Base-by-base conservation (phyloP, 352 stramenopile genomes). In the Phytophthora europaea region DNA sequence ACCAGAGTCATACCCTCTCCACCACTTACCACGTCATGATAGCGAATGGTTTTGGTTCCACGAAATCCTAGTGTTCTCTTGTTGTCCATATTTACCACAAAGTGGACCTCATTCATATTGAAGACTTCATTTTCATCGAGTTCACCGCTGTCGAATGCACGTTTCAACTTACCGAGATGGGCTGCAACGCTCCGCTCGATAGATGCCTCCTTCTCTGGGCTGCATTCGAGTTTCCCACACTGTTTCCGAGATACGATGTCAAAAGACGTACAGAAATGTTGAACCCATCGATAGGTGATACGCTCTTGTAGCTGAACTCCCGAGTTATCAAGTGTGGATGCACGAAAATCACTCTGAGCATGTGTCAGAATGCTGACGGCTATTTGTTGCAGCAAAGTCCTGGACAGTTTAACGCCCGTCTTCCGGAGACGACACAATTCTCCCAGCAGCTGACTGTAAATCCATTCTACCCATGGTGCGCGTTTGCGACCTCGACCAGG, bases 61-160 rank as follows among this genome's bases (percentile, higher is more conserved):
- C 34, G 55, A 50, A 61, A 50, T 18, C 34, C n/a, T 20, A 61
- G 34, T 13, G 55, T 52, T 18, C 34, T 34, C 48, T 61, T 55
- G 23, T 55, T 22, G 20, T 51, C 34, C 55, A 61, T 61, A 34
- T 61, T 61, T 12, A 61, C 38, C 2, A 61, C 55, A 34, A 61
- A 61, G 34, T 51, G 55, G 8, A 34, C 54, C 18, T 61, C 55
- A 22, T 61, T 34, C 55, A 61, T 51, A 20, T 61, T 50, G 12
- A 61, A 61, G 10, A 61, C 34, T 6, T 33, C 8, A 13, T 61
- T 61, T 34, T 61, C 18, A 6, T 61, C 34, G 1, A 61, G 38
- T 22, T 33, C 31, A 10, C 34, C 34, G n/a, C 55, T 61, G 4
- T 61, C 20, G 22, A 61, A 61, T 13, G 13, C 55, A 15, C 55